Percentiles rank a stretch among this genome's conserved stretches.
Conservation (phyloP, 495 filamentous ascomycete genomes). For the Clavariopsis aquatica region DNA sequence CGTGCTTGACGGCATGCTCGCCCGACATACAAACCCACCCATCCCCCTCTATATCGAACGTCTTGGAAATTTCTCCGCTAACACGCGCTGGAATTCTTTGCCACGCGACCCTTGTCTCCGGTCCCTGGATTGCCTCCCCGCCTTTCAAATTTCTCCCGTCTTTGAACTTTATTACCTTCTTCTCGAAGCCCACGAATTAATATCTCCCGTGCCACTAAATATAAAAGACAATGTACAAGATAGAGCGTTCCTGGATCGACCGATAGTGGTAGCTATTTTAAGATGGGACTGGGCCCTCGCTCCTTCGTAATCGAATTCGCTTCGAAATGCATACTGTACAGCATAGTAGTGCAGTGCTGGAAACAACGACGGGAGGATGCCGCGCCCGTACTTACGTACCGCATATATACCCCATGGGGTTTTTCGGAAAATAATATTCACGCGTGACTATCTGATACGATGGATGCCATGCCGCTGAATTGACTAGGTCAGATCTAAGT, state of each 20-base stretch:
- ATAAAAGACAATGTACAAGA: background rate
- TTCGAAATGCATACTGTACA: background rate
- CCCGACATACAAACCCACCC: background rate
- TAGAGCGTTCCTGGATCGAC: conserved; percentile 1
- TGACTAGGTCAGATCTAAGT: too few species aligned
- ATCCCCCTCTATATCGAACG: too few species aligned
- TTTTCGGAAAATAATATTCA: background rate
- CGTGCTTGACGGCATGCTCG: background rate
- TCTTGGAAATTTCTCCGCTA: background rate
- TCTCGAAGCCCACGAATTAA: background rate
- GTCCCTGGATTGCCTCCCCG: conserved; percentile 1
- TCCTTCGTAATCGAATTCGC: background rate
- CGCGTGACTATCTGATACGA: too few species aligned
- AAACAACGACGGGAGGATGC: background rate
- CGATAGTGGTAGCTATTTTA: background rate
- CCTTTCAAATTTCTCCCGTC: background rate
- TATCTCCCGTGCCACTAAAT: background rate
- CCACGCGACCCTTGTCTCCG: background rate
- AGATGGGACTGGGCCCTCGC: background rate
- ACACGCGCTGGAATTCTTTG: background rate
- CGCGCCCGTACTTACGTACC: background rate
- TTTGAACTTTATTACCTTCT: background rate
- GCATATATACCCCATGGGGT: background rate
- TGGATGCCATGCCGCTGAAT: too few species aligned
- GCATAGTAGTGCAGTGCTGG: too few species aligned